Evolutionary conservation across 1,139 yeast species (phyloP).

Genomic region (Lodderomyces oxycetoniae): DNA sequence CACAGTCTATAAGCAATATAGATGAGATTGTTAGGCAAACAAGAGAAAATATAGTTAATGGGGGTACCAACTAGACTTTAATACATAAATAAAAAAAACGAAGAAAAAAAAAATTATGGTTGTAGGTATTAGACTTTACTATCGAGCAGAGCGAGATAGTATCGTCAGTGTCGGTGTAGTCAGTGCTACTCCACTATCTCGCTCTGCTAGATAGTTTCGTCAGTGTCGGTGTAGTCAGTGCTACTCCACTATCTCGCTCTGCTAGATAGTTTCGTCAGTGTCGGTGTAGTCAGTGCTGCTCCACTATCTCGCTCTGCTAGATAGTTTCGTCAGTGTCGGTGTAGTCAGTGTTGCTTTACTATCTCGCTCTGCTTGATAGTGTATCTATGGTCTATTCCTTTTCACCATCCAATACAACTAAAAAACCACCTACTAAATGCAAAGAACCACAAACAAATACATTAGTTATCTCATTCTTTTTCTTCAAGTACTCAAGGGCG

Average conservation of each 20-base stretch:
- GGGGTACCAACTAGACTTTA: constrained; percentile 9
- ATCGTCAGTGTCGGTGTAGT: no score
- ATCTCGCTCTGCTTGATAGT: no score
- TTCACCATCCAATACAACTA: constrained; percentile 69
- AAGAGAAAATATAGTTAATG: constrained; percentile 42
- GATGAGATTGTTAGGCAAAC: constrained; percentile 41
- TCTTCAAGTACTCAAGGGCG: constrained; percentile 52
- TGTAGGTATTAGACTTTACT: neutral
- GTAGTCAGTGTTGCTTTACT: no score
- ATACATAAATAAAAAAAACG: constrained; percentile 1
- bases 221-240: no score
- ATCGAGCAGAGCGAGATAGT: no score
- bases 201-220: no score
- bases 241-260: no score
- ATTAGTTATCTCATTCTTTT: constrained; percentile 40
- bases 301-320: no score
- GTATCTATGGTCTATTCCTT: constrained; percentile 20
- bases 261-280: no score
- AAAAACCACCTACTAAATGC: constrained; percentile 89
- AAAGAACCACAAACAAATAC: constrained; percentile 93
- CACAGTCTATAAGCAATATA: constrained; percentile 37
- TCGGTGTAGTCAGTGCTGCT: no score
- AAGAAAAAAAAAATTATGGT: neutral
- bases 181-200: no score
- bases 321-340: no score